A percentile compares a stretch with the other conserved stretches of the same genome.
Evolutionary conservation across 202 grass and related monocot genomes (phyloP).

Genomic region (Digitaria exilis): DNA sequence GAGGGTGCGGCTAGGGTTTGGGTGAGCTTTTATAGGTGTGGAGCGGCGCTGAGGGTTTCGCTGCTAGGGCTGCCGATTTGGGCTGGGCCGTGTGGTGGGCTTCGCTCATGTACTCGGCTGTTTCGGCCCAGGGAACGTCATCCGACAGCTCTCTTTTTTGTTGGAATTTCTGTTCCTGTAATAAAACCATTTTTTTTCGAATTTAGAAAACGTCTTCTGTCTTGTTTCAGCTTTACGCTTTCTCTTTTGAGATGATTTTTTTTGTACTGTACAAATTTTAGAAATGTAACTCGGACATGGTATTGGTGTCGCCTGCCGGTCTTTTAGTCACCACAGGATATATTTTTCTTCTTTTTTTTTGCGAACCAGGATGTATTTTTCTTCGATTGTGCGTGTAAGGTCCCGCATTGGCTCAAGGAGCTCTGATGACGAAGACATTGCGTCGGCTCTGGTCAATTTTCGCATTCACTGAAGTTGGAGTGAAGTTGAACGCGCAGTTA

Average conservation of each 20-base stretch:
- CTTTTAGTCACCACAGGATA: too few species aligned
- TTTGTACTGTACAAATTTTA: neutral
- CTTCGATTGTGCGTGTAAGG: too few species aligned
- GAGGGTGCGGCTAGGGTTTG: conserved; percentile 44
- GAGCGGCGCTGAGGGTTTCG: conserved; percentile 6
- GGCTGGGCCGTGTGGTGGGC: neutral
- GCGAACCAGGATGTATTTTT: too few species aligned
- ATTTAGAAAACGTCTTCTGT: neutral
- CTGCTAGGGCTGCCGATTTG: conserved; percentile 31
- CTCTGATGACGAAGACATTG: too few species aligned
- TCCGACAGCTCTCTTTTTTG: neutral
- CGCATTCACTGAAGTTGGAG: too few species aligned
- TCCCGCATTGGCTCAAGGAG: too few species aligned
- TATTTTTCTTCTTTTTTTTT: too few species aligned
- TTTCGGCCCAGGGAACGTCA: neutral
- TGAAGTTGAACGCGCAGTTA: too few species aligned
- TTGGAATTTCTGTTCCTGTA: neutral
- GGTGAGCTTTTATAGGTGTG: conserved; percentile 27
- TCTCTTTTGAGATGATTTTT: neutral
- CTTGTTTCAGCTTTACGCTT: neutral
- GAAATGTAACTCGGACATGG: neutral
- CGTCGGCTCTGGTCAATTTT: too few species aligned
- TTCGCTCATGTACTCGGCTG: neutral
- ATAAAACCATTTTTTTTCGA: neutral
- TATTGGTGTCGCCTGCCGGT: too few species aligned